phyloP scores from a whole-genome alignment of 495 filamentous ascomycete genomes.

The Tuber umbilicatum region DNA sequence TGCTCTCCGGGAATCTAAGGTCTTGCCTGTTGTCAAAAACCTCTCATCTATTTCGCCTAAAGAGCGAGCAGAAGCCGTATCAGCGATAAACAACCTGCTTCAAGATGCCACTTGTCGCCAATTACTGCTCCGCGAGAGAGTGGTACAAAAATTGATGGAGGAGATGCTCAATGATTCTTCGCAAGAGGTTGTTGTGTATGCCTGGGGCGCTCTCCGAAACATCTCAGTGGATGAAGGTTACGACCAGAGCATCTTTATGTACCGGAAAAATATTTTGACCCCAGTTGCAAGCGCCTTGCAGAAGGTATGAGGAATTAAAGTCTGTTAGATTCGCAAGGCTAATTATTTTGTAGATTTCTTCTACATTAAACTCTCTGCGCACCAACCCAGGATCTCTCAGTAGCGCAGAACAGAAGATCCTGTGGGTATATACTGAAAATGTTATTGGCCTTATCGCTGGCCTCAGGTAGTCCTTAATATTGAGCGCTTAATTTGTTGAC shows the following conservation, averaged over 20 bases:
- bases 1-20: conserved; percentile 52
- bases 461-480: conserved; percentile 22
- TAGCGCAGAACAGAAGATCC: conserved; percentile 23
- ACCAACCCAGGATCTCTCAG: conserved; percentile 16
- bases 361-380: conserved; percentile 19
- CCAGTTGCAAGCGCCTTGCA: conserved; percentile 50
- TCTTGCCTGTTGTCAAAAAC: conserved; percentile 54
- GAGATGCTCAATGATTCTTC: conserved; percentile 55
- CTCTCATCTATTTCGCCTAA: conserved; percentile 53
- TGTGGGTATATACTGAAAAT: conserved; percentile 40
- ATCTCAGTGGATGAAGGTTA: conserved; percentile 55
- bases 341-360: conserved; percentile 25
- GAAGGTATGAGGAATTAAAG: conserved; percentile 43
- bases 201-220: conserved; percentile 56
- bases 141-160: conserved; percentile 55
- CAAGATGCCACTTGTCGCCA: conserved; percentile 54
- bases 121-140: conserved; percentile 54
- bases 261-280: conserved; percentile 52
- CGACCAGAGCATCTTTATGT: conserved; percentile 58
- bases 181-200: conserved; percentile 53
- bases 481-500: conserved; percentile 7
- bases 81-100: conserved; percentile 54
- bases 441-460: conserved; percentile 38
- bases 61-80: conserved; percentile 50
- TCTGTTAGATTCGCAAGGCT: conserved; percentile 4